Evolutionary conservation across 306 rosid species (phyloP), one percentile per base, ranked within the genome.

Genomic region (Cicer cuneatum): DNA sequence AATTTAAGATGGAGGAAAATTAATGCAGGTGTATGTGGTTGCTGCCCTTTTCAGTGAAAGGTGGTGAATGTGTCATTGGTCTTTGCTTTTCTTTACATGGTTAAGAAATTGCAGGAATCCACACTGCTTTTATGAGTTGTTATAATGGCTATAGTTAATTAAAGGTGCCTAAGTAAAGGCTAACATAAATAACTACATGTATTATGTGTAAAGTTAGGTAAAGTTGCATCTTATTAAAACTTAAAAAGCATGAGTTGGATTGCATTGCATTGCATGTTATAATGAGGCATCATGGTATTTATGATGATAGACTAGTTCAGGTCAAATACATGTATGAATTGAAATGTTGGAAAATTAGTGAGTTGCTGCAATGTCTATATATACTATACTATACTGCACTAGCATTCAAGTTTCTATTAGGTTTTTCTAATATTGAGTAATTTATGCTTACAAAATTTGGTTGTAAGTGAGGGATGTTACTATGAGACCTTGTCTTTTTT

Each of bases 41-140:
- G 77, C 85, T 61, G 75, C 85, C 87, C 97, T 92, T 92, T 94
- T 89, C 91, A 96, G 97, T 94, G 96, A 88, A 90, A 88, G 93
- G 82, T 80, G 75, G 66, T 38, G 81, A 77, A 33, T 56, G 66
- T 59, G 63, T 60, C 72, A 70, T 71, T 74, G 78, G 78, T 61
- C 69, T 81, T 69, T 61, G 53, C 71, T 39, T 85, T 57, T 71
- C 54, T 63, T 80, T 52, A 66, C 77, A 71, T 47, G 66, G 71
- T 77, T 76, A 33, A 74, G 78, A 85, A 83, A 69, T 83, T 82
- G 92, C 84, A 87, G 93, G 90, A 86, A 77, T 85, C 77, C 76
- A 81, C 3, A 9, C 80, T 83, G 90, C 93, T 90, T 88, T 94
- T 77, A 73, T 88, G 88, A 86, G 75, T 74, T 84, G 87, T 77